Evolutionary conservation across 257 asterid genomes (phyloP).

Genomic region (Solanum appendiculatum): DNA sequence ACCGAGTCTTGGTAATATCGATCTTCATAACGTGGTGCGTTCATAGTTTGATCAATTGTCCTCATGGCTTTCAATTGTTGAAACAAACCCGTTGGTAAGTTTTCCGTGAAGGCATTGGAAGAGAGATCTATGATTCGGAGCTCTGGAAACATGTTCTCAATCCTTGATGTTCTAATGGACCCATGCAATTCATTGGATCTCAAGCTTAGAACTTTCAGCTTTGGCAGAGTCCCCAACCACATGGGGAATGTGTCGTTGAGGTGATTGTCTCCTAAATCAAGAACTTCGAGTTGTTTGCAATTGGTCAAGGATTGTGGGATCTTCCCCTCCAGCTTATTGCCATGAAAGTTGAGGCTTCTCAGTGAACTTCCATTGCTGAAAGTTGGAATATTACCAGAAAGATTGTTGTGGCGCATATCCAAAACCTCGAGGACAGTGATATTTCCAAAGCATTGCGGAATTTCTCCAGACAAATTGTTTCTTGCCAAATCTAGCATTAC

Average conservation of each 20-base stretch:
- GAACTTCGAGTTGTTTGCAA: background rate
- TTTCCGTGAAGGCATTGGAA: background rate
- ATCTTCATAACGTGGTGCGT: background rate
- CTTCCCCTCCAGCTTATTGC: background rate
- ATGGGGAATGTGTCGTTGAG: background rate
- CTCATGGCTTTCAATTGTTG: background rate
- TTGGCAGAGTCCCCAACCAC: background rate
- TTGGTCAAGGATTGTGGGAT: background rate
- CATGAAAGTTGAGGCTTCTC: background rate
- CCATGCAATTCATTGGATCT: background rate
- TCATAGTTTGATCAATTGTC: background rate
- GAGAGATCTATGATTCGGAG: background rate
- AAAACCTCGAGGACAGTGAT: background rate
- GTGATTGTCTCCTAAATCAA: background rate
- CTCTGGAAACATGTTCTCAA: background rate
- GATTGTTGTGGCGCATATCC: background rate
- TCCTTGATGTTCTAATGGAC: background rate
- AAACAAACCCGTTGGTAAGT: background rate
- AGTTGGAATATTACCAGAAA: background rate
- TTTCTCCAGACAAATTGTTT: rapidly evolving
- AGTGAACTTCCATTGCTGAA: background rate
- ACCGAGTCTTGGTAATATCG: background rate
- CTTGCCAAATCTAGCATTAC: background rate
- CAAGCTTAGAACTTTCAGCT: background rate
- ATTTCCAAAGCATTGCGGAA: background rate